Evolutionary conservation across 441 rosid species (phyloP).

Genomic region (Syzygium syzygioides): DNA sequence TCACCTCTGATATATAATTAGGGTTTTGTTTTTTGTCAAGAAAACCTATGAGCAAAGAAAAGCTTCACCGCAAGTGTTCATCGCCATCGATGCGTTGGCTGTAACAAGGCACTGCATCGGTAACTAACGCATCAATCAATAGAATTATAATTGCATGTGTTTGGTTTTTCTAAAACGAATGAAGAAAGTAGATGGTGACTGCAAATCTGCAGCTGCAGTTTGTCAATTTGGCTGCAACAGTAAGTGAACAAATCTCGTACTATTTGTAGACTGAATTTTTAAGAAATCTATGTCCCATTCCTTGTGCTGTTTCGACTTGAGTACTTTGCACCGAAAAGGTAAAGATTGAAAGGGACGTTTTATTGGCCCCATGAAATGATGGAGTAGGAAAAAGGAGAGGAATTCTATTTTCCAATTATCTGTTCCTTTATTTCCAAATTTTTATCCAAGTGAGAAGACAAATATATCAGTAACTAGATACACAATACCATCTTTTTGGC

Average conservation of each 20-base stretch:
- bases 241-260: not conserved
- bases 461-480: not conserved
- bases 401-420: not conserved
- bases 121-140: not conserved
- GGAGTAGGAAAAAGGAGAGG: not conserved
- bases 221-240: not conserved
- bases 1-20: not conserved
- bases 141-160: not conserved
- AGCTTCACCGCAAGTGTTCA: not conserved
- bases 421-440: not conserved
- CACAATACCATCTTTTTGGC: not conserved
- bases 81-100: not conserved
- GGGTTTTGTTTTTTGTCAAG: not conserved
- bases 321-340: not conserved
- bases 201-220: not conserved
- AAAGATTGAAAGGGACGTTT: not conserved
- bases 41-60: not conserved
- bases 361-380: not conserved
- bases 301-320: not conserved
- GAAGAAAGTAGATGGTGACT: not conserved
- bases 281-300: not conserved
- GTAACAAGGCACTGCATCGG: not conserved
- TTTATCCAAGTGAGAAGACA: not conserved
- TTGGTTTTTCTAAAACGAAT: not conserved
- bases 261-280: not conserved